Evolutionary conservation across 2,329 filamentous ascomycete genomes (phyloP).

Genomic region (Colletotrichum sp.): DNA sequence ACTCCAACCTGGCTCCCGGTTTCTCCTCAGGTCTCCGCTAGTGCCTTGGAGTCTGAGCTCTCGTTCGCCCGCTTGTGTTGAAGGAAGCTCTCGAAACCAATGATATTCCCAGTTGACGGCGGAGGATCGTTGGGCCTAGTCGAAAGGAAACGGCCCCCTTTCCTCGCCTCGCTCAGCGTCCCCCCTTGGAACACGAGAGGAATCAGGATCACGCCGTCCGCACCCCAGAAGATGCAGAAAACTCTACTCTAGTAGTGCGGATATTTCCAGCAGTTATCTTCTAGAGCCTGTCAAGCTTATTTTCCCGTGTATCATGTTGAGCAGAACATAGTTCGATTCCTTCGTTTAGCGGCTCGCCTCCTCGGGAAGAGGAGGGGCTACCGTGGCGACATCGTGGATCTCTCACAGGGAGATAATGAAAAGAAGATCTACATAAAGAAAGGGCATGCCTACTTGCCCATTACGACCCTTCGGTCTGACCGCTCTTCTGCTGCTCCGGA

Average conservation of each 20-base stretch:
- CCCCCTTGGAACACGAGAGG: slow-evolving; percentile 8
- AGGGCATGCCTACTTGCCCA: not conserved
- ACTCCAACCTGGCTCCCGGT: not conserved
- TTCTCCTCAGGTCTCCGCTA: not conserved
- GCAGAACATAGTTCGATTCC: not conserved
- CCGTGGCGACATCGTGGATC: slow-evolving; percentile 1
- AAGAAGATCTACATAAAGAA: slow-evolving; percentile 2
- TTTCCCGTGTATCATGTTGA: slow-evolving; percentile 4
- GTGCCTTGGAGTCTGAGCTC: not conserved
- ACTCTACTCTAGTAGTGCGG: not conserved
- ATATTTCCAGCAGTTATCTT: not conserved
- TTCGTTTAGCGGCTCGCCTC: not conserved
- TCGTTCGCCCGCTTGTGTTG: not conserved
- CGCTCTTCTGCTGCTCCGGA: not conserved
- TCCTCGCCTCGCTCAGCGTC: not conserved
- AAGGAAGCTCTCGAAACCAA: not conserved
- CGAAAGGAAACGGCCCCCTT: not conserved
- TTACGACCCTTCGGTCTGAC: not conserved
- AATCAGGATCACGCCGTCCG: slow-evolving; percentile 3
- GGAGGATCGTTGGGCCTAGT: not conserved
- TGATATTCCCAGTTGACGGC: not conserved
- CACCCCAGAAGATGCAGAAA: not conserved
- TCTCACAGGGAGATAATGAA: not conserved
- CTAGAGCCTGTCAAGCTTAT: slow-evolving; percentile 5
- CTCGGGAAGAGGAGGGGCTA: not conserved